Percentiles rank a stretch among this genome's conserved stretches.
Conservation (phyloP, 208 protist genomes). For the Borovskyia barvae region DNA sequence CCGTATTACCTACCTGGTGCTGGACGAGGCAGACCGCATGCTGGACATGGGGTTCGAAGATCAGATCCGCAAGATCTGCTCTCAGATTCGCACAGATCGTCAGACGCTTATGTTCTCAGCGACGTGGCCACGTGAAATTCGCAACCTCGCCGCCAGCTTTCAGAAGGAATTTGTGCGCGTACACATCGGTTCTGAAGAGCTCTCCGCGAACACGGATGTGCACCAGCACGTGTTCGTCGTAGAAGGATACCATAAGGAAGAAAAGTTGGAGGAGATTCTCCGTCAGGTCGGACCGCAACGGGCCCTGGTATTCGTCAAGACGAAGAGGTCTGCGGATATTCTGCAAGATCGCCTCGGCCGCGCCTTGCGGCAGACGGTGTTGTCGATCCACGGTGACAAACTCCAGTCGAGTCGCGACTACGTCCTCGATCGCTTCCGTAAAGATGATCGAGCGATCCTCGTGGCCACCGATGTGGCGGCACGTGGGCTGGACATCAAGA, state of each 20-base stretch:
- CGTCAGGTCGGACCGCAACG: constrained; percentile 53
- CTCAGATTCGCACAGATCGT: constrained; percentile 92
- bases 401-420: constrained; percentile 89
- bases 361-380: constrained; percentile 53
- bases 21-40: constrained; percentile 99
- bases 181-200: constrained; percentile 89
- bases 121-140: constrained; percentile 92
- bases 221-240: constrained; percentile 78
- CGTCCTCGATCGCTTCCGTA: constrained; percentile 85
- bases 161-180: constrained; percentile 90
- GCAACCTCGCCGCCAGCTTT: constrained; percentile 86
- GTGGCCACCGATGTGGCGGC: constrained; percentile 93
- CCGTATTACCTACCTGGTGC: constrained; percentile 96
- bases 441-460: constrained; percentile 58
- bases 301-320: constrained; percentile 91
- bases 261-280: constrained; percentile 74
- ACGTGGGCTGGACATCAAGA: constrained; percentile 96
- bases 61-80: constrained; percentile 96
- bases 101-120: constrained; percentile 98
- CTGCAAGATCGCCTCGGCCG: constrained; percentile 68
- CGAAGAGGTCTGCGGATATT: constrained; percentile 77
- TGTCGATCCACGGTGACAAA: constrained; percentile 93
- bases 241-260: constrained; percentile 72
- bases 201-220: constrained; percentile 84
- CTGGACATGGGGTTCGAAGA: constrained; percentile 99